A percentile compares a stretch with the other conserved stretches of the same genome.
Evolutionary conservation across 345 rosid genomes (phyloP).

Genomic region (Mallotus nudiflorus): DNA sequence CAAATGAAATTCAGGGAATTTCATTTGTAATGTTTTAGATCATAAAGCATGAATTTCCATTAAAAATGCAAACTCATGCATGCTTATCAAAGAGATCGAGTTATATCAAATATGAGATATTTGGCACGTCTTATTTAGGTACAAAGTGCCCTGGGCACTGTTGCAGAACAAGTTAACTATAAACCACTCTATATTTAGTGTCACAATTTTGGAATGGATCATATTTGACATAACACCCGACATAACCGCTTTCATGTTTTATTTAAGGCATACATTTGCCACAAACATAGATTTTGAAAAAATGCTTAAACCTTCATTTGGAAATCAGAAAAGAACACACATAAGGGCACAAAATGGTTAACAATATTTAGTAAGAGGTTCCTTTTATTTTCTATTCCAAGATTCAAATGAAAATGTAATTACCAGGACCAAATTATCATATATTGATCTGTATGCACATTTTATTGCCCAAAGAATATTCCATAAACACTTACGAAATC

Average conservation of each 20-base stretch:
- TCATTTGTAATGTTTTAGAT: background rate
- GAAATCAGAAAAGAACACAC: background rate
- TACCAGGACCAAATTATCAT: background rate
- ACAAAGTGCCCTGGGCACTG: background rate
- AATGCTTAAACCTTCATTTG: background rate
- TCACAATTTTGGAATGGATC: too few relatives aligned
- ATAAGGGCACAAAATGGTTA: background rate
- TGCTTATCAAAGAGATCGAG: background rate
- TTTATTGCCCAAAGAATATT: background rate
- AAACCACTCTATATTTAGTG: too few relatives aligned
- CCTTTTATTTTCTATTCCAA: background rate
- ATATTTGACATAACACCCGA: too few relatives aligned
- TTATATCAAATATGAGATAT: background rate
- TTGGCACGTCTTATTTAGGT: background rate
- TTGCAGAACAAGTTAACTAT: background rate
- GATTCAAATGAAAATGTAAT: background rate
- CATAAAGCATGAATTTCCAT: background rate
- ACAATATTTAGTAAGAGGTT: background rate
- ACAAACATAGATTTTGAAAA: background rate
- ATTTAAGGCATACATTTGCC: too few relatives aligned
- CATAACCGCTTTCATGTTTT: too few relatives aligned
- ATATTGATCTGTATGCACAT: conserved; percentile 1
- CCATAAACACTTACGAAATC: background rate
- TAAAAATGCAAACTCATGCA: background rate
- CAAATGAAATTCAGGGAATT: background rate